A percentile compares a stretch with the other conserved stretches of the same genome.
phyloP scores from a whole-genome alignment of 148 eudicot genomes.

The Spergularia marina region DNA sequence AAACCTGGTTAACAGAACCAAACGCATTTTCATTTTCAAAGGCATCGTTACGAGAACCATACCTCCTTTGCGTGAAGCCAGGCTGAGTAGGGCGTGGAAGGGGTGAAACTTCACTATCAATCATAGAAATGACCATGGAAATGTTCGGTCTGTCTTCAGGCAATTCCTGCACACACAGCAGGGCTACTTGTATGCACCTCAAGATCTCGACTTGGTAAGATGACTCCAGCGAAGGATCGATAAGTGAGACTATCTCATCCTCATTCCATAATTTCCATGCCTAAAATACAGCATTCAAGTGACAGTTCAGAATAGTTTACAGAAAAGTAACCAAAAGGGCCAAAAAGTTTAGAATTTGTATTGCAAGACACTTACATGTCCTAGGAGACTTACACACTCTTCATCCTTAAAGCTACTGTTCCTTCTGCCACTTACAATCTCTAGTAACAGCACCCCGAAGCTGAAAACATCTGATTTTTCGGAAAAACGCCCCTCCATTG shows the following conservation, averaged over 20 bases:
- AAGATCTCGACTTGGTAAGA: constrained; percentile 12
- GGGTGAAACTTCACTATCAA: constrained; percentile 9
- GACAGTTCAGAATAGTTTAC: not conserved
- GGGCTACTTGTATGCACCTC: constrained; percentile 27
- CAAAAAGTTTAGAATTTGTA: not conserved
- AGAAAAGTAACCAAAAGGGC: not conserved
- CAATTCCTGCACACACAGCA: constrained; percentile 28
- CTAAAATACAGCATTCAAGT: constrained; percentile 3
- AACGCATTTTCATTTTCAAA: not conserved
- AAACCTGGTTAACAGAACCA: constrained; percentile 8
- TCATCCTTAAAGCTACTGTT: constrained; percentile 31
- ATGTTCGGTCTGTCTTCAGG: constrained; percentile 30
- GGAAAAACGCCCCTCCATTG: constrained; percentile 37
- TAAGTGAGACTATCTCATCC: constrained; percentile 8
- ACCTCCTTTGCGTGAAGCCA: constrained; percentile 14
- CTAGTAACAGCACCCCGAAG: constrained; percentile 40
- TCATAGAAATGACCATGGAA: constrained; percentile 29
- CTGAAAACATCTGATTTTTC: constrained; percentile 40
- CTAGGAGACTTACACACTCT: constrained; percentile 26
- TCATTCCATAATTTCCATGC: constrained; percentile 37
- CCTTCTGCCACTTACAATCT: constrained; percentile 37
- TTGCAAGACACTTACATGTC: constrained; percentile 25
- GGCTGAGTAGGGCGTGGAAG: constrained; percentile 19
- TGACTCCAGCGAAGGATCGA: constrained; percentile 15
- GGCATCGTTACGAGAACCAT: not conserved